Evolutionary conservation across 2,329 filamentous ascomycete genomes (phyloP).

Genomic region (Xylaria hypoxylon): DNA sequence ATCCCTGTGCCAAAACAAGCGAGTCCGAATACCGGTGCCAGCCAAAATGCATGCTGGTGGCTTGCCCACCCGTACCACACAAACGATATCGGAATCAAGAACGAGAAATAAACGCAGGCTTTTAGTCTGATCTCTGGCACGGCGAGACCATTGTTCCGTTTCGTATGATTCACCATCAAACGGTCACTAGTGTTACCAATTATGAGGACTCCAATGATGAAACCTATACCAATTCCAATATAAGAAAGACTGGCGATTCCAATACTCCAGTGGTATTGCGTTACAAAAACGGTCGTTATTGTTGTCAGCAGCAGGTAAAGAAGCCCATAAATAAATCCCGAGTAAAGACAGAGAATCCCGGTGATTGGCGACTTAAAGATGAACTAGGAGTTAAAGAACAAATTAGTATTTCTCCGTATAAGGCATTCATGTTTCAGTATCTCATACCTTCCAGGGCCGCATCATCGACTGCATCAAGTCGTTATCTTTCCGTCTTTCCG

Average conservation of each 20-base stretch:
- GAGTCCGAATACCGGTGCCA: conserved; percentile 34
- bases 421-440: neutral
- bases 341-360: conserved; percentile 31
- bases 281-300: conserved; percentile 31
- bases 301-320: conserved; percentile 36
- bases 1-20: conserved; percentile 31
- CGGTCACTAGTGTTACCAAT: conserved; percentile 30
- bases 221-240: conserved; percentile 34
- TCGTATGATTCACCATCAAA: conserved; percentile 29
- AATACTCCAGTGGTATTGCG: conserved; percentile 31
- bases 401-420: neutral
- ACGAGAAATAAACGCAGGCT: conserved; percentile 34
- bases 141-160: conserved; percentile 15
- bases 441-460: conserved; percentile 27
- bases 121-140: conserved; percentile 32
- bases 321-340: conserved; percentile 34
- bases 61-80: conserved; percentile 34
- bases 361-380: conserved; percentile 33
- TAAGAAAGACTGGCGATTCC: conserved; percentile 33
- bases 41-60: conserved; percentile 32
- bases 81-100: conserved; percentile 35
- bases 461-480: conserved; percentile 25
- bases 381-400: conserved; percentile 12
- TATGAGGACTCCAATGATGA: conserved; percentile 25
- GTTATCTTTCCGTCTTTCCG: conserved; percentile 13